A percentile compares a stretch with the other conserved stretches of the same genome.
These are phyloP conservation scores for Rhodomyrtus psidioides DNA, from an alignment of 441 rosid species.

Conservation along the genomic window DNA sequence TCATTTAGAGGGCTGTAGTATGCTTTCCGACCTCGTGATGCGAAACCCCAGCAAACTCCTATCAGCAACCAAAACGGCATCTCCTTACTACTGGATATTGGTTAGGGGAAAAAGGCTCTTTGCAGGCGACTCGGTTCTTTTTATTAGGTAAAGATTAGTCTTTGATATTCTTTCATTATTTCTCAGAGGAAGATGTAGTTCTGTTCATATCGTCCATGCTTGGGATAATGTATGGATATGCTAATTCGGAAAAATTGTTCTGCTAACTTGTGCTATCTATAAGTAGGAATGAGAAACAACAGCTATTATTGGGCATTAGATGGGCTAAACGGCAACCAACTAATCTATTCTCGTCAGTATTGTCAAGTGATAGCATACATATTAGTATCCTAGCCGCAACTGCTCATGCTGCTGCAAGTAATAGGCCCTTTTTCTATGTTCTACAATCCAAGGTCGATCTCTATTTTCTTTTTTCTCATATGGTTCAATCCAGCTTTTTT, in stretches of 20 bases:
- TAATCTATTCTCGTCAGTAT: slow-evolving; percentile 80
- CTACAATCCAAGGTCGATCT: slow-evolving; percentile 76
- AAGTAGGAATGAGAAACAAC: slow-evolving; percentile 85
- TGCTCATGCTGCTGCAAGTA: slow-evolving; percentile 96
- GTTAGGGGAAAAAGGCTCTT: slow-evolving; percentile 86
- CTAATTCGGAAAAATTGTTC: not conserved
- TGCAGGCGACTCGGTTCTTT: slow-evolving; percentile 92
- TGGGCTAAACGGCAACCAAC: slow-evolving; percentile 87
- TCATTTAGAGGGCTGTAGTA: not conserved
- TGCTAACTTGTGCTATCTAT: slow-evolving; percentile 5
- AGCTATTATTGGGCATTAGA: slow-evolving; percentile 82
- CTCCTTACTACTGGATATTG: slow-evolving; percentile 91
- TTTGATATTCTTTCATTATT: slow-evolving; percentile 4
- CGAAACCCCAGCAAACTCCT: not conserved
- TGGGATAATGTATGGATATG: not conserved
- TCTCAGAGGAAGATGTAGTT: not conserved
- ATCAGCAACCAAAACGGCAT: slow-evolving; percentile 79
- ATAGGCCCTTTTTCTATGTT: slow-evolving; percentile 87
- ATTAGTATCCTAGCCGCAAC: slow-evolving; percentile 97
- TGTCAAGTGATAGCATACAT: slow-evolving; percentile 98
- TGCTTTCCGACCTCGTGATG: not conserved
- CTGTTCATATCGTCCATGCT: not conserved
- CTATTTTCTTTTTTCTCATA: not conserved
- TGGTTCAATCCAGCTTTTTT: not conserved
- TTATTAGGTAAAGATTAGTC: slow-evolving; percentile 66